These are phyloP conservation scores for Gonapodya prolifera DNA, from an alignment of 192 early-diverging fungal genomes.

Conservation along the genomic window DNA sequence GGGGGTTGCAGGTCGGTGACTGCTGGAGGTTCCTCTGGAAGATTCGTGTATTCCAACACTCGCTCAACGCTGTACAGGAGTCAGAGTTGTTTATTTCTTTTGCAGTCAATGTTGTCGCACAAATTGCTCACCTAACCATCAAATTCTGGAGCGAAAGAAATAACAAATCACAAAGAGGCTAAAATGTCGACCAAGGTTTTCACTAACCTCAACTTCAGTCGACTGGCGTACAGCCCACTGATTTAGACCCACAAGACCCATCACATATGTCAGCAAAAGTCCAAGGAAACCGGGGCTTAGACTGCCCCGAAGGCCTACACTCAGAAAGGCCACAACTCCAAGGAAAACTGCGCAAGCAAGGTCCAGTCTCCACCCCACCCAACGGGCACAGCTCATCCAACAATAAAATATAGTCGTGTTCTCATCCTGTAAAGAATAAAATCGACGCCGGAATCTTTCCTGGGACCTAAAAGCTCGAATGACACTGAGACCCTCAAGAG, in stretches of 20 bases:
- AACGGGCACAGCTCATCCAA: background rate
- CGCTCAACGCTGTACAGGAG: too few species aligned
- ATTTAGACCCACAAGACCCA: background rate
- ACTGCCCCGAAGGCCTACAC: background rate
- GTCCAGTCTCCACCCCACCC: conserved; percentile 7
- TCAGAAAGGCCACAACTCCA: background rate
- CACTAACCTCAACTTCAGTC: background rate
- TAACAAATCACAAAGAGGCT: background rate
- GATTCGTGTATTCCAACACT: background rate
- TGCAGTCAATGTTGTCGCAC: too few species aligned
- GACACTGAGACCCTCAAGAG: background rate
- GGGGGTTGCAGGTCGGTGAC: background rate
- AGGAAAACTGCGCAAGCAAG: background rate
- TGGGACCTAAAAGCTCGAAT: background rate
- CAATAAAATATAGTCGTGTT: background rate
- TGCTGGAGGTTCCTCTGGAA: background rate
- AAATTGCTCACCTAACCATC: too few species aligned
- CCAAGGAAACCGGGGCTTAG: background rate
- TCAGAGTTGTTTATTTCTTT: too few species aligned
- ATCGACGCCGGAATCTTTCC: background rate
- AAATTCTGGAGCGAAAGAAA: background rate
- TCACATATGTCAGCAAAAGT: background rate
- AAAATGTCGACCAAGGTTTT: background rate
- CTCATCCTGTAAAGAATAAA: background rate
- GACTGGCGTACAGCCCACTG: conserved; percentile 7